Percentiles rank a stretch among this genome's conserved stretches.
phyloP scores from a whole-genome alignment of 441 rosid genomes.

The Erysimum cheiri region DNA sequence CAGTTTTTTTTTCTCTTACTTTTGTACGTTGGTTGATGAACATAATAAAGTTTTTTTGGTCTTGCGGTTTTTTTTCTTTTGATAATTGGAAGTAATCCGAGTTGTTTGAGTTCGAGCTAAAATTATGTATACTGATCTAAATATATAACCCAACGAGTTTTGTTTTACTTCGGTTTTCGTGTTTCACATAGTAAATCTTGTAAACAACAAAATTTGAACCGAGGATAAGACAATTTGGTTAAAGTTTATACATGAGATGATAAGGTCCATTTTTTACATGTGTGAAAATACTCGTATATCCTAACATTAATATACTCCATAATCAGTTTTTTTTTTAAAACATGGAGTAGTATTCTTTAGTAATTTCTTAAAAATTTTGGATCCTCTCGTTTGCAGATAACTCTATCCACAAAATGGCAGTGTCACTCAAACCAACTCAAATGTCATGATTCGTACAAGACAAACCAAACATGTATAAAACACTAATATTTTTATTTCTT shows the following conservation, averaged over 20 bases:
- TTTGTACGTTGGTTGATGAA: slow-evolving; percentile 16
- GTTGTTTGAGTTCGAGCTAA: neutral
- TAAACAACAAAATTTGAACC: too few relatives aligned
- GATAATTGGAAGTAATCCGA: neutral
- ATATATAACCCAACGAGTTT: too few relatives aligned
- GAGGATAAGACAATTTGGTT: too few relatives aligned
- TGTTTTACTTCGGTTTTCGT: too few relatives aligned
- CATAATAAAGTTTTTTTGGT: neutral
- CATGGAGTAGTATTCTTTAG: too few relatives aligned
- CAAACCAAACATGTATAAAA: neutral
- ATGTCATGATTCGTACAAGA: slow-evolving; percentile 31
- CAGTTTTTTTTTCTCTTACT: neutral
- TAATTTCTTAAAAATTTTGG: slow-evolving; percentile 1
- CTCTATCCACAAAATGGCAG: neutral
- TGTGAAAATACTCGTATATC: neutral
- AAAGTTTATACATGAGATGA: too few relatives aligned
- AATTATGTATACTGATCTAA: too few relatives aligned
- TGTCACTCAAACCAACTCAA: slow-evolving; percentile 22
- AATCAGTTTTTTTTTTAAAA: too few relatives aligned
- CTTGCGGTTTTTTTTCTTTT: neutral
- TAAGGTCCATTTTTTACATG: too few relatives aligned
- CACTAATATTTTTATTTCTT: slow-evolving; percentile 2
- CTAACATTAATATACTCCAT: neutral
- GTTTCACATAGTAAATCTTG: too few relatives aligned
- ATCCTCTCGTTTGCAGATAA: slow-evolving; percentile 14